Evolutionary conservation across 1,139 yeast genomes (phyloP), one percentile per base, ranked within the genome.

Genomic region (Candida sanyaensis): DNA sequence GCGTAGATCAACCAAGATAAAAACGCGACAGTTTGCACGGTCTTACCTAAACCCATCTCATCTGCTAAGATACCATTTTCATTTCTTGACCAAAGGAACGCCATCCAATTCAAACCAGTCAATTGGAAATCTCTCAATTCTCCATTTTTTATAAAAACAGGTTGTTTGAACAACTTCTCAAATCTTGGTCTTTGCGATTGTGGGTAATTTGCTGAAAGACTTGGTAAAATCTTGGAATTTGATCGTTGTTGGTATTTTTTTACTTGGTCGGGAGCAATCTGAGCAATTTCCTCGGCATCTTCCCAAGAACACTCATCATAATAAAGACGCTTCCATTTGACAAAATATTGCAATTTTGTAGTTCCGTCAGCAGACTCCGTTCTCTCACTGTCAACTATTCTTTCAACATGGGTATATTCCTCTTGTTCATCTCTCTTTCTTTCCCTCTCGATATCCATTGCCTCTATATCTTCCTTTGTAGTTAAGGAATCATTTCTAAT

Each of bases 51-150:
- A 49, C 99, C 99, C 99, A 95, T 95, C 66, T 95, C 99, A 73
- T 95, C 99, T 5, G 99, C 99, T 42, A 95, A 73, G 47, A 95
- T 95, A 48, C 99, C 99, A 66, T 93, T 95, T 69, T 93, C 97
- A 66, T 93, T 90, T 63, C 97, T 81, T 3, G 97, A 89, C 99
- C 99, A 95, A 54, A 95, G 75, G 64, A 91, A 95, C 0, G 99
- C 99, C 99, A 95, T 95, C 99, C 99, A 95, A 68, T 95, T 95
- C 54, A 95, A 78, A 52, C 99, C 99, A 0, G 99, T 93, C 62
- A 95, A 78, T 71, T 95, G 99, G 79, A 95, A 93, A 71, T 95
- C 99, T 64, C 99, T 82, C 55, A 93, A 77, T 65, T 88, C 96
- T 42, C 98, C 97, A 60, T 88, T 87, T 63, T 91, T 91, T 56